Evolutionary conservation across 306 rosid species (phyloP), one percentile per base, ranked within the genome.

Genomic region (Elaeagnus macrophylla): DNA sequence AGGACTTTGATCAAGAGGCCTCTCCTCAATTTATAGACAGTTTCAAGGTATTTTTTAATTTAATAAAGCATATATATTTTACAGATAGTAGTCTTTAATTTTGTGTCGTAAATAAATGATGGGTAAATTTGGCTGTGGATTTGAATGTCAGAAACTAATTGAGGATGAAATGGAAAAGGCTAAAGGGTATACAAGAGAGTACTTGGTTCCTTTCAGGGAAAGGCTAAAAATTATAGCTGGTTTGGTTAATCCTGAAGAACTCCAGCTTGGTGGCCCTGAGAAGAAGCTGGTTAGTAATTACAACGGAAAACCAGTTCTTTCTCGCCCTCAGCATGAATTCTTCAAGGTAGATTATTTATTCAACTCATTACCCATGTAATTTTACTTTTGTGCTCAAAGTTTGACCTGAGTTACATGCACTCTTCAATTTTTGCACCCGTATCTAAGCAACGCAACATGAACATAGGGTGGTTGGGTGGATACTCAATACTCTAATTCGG

Each of bases 281-380:
- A 90, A 48, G 64, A 90, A 81, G 70, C 89, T 90, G n/a, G 60
- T 90, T 10, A 35, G 57, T 56, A 81, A 86, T 60, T 86, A 90
- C 54, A 90, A 90, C 62, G 88, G 85, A 69, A 86, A 90, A 76
- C 95, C 96, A 13, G 96, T 90, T 64, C 86, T 90, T 17, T 90
- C 97, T 0, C 88, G 97, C 16, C 97, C 97, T 64, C 97, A 90
- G 59, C 97, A 90, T 56, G 69, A 58, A 12, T 90, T 90, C 80
- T 80, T 65, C 68, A 66, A 45, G 94, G 97, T 89, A 69, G n/a
- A n/a, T n/a, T n/a, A n/a, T n/a, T n/a, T n/a, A n/a, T n/a, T n/a
- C n/a, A n/a, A n/a, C n/a, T n/a, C n/a, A n/a, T n/a, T n/a, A n/a
- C n/a, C n/a, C n/a, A n/a, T n/a, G n/a, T n/a, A n/a, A n/a, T n/a